Percentiles rank a stretch among this genome's conserved stretches.
phyloP scores from a whole-genome alignment of 2,329 filamentous ascomycete species.

The Aspergillus sclerotialis region DNA sequence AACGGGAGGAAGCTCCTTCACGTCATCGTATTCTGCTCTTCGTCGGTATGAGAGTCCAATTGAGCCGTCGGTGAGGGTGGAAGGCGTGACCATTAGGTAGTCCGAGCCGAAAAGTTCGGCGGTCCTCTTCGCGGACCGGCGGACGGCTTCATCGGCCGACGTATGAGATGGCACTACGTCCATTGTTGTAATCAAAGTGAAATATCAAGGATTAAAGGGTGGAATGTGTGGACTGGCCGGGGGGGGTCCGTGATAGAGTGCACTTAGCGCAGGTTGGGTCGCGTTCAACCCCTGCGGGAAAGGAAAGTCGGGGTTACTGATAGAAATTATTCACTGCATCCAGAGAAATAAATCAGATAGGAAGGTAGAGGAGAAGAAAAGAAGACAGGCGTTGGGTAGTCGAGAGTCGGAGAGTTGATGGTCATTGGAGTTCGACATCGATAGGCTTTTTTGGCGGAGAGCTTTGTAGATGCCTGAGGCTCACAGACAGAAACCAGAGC shows the following conservation, averaged over 20 bases:
- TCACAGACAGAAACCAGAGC: neutral
- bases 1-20: conserved; percentile 68
- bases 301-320: neutral
- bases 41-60: conserved; percentile 40
- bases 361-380: neutral
- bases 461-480: conserved; percentile 9
- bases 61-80: conserved; percentile 32
- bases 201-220: neutral
- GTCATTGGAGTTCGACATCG: conserved; percentile 6
- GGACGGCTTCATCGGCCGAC: conserved; percentile 31
- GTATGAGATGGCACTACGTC: conserved; percentile 22
- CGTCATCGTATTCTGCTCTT: conserved; percentile 65
- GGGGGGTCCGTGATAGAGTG: too few species aligned
- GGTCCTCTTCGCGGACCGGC: conserved; percentile 39
- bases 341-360: neutral
- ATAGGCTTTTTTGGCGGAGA: conserved; percentile 8
- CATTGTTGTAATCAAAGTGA: conserved; percentile 16
- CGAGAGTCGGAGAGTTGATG: conserved; percentile 1
- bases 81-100: conserved; percentile 38
- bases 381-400: conserved; percentile 1
- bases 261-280: conserved; percentile 4
- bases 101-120: conserved; percentile 42
- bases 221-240: conserved; percentile 1
- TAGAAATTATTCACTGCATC: neutral
- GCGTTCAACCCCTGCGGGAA: conserved; percentile 8